A percentile compares a stretch with the other conserved stretches of the same genome.
Evolutionary conservation across 768 basidiomycete genomes (phyloP).

Genomic region (Phanerochaete carnosa): DNA sequence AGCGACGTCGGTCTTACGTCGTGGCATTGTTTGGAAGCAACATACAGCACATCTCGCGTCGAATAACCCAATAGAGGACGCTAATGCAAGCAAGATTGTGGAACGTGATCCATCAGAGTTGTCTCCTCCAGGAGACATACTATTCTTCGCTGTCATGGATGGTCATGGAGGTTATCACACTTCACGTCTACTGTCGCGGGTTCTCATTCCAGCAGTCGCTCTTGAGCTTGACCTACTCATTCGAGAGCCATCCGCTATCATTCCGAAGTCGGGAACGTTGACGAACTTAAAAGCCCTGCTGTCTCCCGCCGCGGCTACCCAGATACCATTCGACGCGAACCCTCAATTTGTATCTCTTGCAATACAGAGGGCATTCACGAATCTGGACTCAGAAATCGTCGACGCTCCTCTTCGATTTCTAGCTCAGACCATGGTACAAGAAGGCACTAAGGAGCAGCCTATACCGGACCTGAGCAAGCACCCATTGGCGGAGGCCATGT

Average conservation of each 20-base stretch:
- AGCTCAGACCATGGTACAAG: slow-evolving; percentile 50
- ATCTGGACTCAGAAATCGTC: slow-evolving; percentile 83
- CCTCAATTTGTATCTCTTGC: slow-evolving; percentile 58
- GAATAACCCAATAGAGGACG: slow-evolving; percentile 92
- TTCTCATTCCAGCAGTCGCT: slow-evolving; percentile 81
- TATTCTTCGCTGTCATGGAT: slow-evolving; percentile 90
- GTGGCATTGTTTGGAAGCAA: slow-evolving; percentile 67
- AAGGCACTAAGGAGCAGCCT: slow-evolving; percentile 39
- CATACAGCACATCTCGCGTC: slow-evolving; percentile 77
- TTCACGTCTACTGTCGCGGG: slow-evolving; percentile 76
- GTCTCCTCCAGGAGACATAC: slow-evolving; percentile 61
- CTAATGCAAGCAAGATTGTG: slow-evolving; percentile 68
- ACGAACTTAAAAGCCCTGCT: slow-evolving; percentile 38
- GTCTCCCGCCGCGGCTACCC: slow-evolving; percentile 27
- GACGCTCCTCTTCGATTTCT: slow-evolving; percentile 75
- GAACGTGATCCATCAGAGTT: slow-evolving; percentile 58
- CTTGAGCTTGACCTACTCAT: slow-evolving; percentile 65
- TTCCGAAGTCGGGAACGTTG: slow-evolving; percentile 27
- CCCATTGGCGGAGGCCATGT: slow-evolving; percentile 64
- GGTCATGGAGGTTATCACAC: slow-evolving; percentile 87
- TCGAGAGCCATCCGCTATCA: slow-evolving; percentile 28
- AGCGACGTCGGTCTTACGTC: slow-evolving; percentile 42
- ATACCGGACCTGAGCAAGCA: slow-evolving; percentile 69
- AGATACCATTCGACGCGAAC: slow-evolving; percentile 39
- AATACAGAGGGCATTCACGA: slow-evolving; percentile 73